Base-by-base conservation (phyloP, 306 rosid species). In the Lablab purpureus region DNA sequence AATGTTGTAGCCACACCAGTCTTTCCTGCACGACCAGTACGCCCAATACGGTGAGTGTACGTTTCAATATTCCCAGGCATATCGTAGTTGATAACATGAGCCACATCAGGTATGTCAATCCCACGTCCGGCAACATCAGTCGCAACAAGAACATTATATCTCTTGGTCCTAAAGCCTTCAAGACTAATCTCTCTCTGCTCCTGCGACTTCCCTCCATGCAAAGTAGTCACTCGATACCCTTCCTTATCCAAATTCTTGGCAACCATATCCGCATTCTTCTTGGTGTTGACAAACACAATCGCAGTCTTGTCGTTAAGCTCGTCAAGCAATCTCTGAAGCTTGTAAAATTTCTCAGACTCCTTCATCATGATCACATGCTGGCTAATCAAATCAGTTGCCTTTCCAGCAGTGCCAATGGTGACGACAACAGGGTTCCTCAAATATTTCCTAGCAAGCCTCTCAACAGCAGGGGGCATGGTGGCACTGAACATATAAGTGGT, bases 41-140 rank as follows among this genome's bases (percentile, higher is more conserved):
- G 92, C 25, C 97, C 95, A 34, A 93, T 93, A 46, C 98, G 92
- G 58, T 93, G 98, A 0, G 98, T 93, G 87, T 93, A 93, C 91
- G 85, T 91, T 73, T 91, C 98, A 71, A 93, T 93, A 79, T 87
- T 91, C 84, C 90, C 89, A 18, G 97, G 98, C 98, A 87, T 93
- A 84, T 93, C 98, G 40, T 83, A 90, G 84, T 93, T 93, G 73
- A 93, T 86, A 64, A 93, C 98, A 81, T 89, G 90, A 68, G 98
- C 98, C 77, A 93, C 98, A 80, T 91, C 97, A 12, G 98, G 98
- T 83, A 93, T 93, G 83, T 93, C 98, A 84, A 93, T 93, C 25
- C 98, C 98, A 83, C 98, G 98, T 45, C 98, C 97, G 9, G 94
- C 98, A 84, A 91, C 98, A 87, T 93, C 97, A 0, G 98, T 93